These are phyloP conservation scores for Botrytis aclada DNA, from an alignment of 2,329 filamentous ascomycete genomes.

Conservation along the genomic window DNA sequence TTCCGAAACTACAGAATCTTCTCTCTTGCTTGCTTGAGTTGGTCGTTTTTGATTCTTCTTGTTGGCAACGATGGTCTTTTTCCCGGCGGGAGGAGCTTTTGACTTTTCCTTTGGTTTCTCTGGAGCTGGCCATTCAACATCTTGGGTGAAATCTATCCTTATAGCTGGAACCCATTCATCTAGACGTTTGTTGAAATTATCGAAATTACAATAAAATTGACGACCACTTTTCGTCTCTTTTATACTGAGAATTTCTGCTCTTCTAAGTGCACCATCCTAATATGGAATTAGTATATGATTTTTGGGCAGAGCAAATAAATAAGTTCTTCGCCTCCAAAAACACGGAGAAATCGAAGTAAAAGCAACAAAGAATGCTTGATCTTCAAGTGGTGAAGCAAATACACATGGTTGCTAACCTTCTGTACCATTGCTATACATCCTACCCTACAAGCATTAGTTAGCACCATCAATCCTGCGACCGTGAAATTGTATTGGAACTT, in stretches of 20 bases:
- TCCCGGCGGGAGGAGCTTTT: slow-evolving; percentile 53
- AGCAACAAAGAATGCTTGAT: not conserved
- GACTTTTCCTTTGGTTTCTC: slow-evolving; percentile 76
- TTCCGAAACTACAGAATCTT: slow-evolving; percentile 37
- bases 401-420: slow-evolving; percentile 32
- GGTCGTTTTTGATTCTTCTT: slow-evolving; percentile 45
- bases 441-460: slow-evolving; percentile 31
- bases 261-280: slow-evolving; percentile 78
- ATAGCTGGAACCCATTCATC: slow-evolving; percentile 80
- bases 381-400: not conserved
- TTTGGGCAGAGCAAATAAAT: slow-evolving; percentile 17
- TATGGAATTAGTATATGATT: slow-evolving; percentile 25
- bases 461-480: slow-evolving; percentile 19
- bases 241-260: slow-evolving; percentile 95
- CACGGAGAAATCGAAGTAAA: not conserved
- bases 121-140: slow-evolving; percentile 94
- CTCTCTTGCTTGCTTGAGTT: slow-evolving; percentile 31
- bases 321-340: not conserved
- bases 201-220: slow-evolving; percentile 38
- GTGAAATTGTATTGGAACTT: slow-evolving; percentile 38
- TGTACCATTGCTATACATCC: slow-evolving; percentile 40
- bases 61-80: slow-evolving; percentile 39
- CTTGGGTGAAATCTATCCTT: slow-evolving; percentile 80
- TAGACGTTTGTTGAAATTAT: slow-evolving; percentile 38
- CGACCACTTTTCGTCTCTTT: slow-evolving; percentile 83